Evolutionary conservation across 345 rosid genomes (phyloP).

Genomic region (Garcia nutans): DNA sequence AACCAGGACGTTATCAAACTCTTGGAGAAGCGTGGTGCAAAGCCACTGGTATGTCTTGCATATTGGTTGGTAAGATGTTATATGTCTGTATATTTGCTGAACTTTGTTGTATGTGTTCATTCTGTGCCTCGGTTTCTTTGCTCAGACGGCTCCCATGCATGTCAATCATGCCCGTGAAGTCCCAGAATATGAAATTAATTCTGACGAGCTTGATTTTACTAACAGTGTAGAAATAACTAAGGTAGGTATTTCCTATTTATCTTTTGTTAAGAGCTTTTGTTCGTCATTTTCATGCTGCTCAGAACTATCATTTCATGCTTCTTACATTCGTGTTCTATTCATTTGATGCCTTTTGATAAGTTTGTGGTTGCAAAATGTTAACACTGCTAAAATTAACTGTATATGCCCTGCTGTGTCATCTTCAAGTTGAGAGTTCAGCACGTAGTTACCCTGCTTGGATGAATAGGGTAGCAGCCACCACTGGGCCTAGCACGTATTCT

Average conservation of each 20-base stretch:
- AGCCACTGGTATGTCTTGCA: slow-evolving; percentile 56
- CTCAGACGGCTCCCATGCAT: slow-evolving; percentile 89
- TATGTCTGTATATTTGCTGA: not conserved
- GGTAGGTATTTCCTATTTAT: slow-evolving; percentile 35
- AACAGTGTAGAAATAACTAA: slow-evolving; percentile 71
- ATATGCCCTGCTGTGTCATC: no score
- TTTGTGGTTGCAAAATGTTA: not conserved
- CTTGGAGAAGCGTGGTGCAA: slow-evolving; percentile 79
- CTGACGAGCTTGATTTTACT: slow-evolving; percentile 74
- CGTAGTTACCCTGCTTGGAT: no score
- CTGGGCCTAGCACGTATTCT: no score
- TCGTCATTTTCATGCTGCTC: not conserved
- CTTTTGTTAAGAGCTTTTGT: not conserved
- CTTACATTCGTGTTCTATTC: not conserved
- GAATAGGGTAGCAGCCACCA: no score
- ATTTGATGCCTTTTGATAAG: not conserved
- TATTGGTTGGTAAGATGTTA: not conserved
- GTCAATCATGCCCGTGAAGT: slow-evolving; percentile 83
- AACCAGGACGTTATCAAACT: slow-evolving; percentile 73
- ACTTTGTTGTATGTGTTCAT: not conserved
- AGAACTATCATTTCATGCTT: not conserved
- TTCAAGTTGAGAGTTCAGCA: no score
- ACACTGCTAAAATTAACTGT: not conserved
- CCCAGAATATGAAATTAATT: slow-evolving; percentile 84
- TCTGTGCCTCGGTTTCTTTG: not conserved